phyloP scores from a whole-genome alignment of 169 alveolate species.

The Ophryocystis elektroscirrha region DNA sequence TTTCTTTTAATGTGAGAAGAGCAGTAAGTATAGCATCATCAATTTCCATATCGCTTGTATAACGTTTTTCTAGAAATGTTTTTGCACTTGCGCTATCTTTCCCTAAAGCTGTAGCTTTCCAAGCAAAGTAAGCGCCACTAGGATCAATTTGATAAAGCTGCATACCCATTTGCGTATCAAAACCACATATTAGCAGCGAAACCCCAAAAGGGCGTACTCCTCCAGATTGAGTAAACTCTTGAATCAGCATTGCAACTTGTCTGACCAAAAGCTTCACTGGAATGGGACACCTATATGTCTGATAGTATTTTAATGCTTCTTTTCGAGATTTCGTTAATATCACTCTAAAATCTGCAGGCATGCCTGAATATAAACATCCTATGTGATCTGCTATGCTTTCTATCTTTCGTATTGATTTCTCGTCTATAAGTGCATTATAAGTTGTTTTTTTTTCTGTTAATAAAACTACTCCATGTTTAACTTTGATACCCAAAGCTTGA shows the following conservation, averaged over 20 bases:
- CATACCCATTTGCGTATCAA: constrained; percentile 6
- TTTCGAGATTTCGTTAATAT: constrained; percentile 51
- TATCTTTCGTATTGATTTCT: constrained; percentile 50
- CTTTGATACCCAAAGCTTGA: constrained; percentile 77
- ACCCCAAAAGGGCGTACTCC: constrained; percentile 99
- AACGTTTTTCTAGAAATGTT: constrained; percentile 86
- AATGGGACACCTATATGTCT: constrained; percentile 70
- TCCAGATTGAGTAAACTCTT: constrained; percentile 96
- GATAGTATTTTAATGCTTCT: constrained; percentile 56
- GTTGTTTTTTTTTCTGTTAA: neutral
- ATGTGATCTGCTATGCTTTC: constrained; percentile 69
- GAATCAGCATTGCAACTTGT: constrained; percentile 77
- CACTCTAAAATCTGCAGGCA: constrained; percentile 92
- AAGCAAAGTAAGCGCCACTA: constrained; percentile 85
- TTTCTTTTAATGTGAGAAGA: constrained; percentile 56
- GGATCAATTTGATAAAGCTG: constrained; percentile 84
- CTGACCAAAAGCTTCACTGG: constrained; percentile 74
- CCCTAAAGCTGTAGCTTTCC: constrained; percentile 98
- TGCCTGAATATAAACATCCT: constrained; percentile 73
- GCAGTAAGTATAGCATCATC: constrained; percentile 88
- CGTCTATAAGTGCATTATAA: constrained; percentile 8
- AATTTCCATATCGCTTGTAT: constrained; percentile 67
- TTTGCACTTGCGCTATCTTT: constrained; percentile 76
- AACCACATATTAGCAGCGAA: constrained; percentile 78
- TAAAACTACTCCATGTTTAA: constrained; percentile 82